Percentiles rank a stretch among this genome's conserved stretches.
phyloP scores from a whole-genome alignment of 139 green algal genomes.

The Chlamydomonas urium region DNA sequence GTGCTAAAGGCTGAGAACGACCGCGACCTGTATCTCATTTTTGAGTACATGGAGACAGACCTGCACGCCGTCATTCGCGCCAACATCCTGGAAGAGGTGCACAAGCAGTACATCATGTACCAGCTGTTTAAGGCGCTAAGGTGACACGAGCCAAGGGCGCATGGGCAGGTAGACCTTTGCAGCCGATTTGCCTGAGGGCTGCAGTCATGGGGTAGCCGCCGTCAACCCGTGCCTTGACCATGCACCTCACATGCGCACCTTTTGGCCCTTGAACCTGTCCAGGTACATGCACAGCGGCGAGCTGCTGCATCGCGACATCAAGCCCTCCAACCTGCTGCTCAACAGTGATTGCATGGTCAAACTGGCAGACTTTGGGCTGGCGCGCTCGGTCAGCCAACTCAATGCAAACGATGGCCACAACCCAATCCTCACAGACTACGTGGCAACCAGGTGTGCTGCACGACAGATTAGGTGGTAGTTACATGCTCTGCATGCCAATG shows the following conservation, averaged over 20 bases:
- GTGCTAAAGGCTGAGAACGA: conserved; percentile 97
- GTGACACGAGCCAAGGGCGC: too few relatives aligned
- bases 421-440: conserved; percentile 95
- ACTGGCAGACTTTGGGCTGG: conserved; percentile 92
- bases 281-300: conserved; percentile 97
- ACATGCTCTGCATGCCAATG: too few relatives aligned
- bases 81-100: conserved; percentile 93
- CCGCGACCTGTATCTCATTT: conserved; percentile 93
- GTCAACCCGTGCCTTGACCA: too few relatives aligned
- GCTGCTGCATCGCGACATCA: conserved; percentile 96
- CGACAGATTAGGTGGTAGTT: too few relatives aligned
- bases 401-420: conserved; percentile 47
- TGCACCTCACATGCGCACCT: too few relatives aligned
- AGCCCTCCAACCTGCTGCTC: conserved; percentile 97
- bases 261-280: too few relatives aligned
- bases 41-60: conserved; percentile 98
- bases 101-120: conserved; percentile 99
- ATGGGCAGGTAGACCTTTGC: too few relatives aligned
- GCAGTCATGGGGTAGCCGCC: too few relatives aligned
- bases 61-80: conserved; percentile 92
- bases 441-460: conserved; percentile 93
- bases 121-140: conserved; percentile 92
- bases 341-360: conserved; percentile 97
- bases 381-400: conserved; percentile 61
- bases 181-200: too few relatives aligned